These are phyloP conservation scores for Miscanthus lutarioriparius DNA, from an alignment of 176 grass and related monocot genomes.

Conservation along the genomic window DNA sequence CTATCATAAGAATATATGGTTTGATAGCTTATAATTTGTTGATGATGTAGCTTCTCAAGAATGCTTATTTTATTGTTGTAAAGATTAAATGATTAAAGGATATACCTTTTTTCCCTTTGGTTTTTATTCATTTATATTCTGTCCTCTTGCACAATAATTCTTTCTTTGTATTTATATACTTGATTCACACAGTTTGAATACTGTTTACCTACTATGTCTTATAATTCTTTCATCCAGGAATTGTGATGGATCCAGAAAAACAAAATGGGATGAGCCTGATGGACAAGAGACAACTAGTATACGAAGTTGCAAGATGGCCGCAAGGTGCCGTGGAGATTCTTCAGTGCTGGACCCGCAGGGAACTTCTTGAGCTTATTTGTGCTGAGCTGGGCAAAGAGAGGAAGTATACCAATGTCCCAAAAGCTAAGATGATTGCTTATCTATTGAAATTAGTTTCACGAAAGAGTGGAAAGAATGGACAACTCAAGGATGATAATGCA, in stretches of 20 bases:
- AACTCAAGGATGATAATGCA: conserved; percentile 39
- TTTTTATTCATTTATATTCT: background rate
- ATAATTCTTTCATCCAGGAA: conserved; percentile 48
- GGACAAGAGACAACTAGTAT: conserved; percentile 80
- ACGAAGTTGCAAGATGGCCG: conserved; percentile 63
- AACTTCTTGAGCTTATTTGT: conserved; percentile 84
- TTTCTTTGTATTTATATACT: conserved; percentile 16
- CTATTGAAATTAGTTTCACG: conserved; percentile 75
- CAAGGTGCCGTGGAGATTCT: conserved; percentile 80
- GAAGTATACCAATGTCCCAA: conserved; percentile 86
- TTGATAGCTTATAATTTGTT: background rate
- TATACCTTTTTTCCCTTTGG: background rate
- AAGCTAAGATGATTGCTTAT: conserved; percentile 91
- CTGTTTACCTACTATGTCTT: background rate
- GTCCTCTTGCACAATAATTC: background rate
- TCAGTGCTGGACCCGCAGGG: conserved; percentile 81
- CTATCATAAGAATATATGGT: background rate
- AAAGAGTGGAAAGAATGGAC: conserved; percentile 40
- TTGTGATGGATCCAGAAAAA: conserved; percentile 59
- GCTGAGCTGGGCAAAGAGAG: conserved; percentile 89
- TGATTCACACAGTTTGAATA: conserved; percentile 1
- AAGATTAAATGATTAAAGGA: background rate
- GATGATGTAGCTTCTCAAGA: background rate
- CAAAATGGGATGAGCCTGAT: conserved; percentile 60
- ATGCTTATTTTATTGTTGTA: background rate